These are phyloP conservation scores for Ruellia speciosa DNA, from an alignment of 305 asterid species.

Conservation along the genomic window DNA sequence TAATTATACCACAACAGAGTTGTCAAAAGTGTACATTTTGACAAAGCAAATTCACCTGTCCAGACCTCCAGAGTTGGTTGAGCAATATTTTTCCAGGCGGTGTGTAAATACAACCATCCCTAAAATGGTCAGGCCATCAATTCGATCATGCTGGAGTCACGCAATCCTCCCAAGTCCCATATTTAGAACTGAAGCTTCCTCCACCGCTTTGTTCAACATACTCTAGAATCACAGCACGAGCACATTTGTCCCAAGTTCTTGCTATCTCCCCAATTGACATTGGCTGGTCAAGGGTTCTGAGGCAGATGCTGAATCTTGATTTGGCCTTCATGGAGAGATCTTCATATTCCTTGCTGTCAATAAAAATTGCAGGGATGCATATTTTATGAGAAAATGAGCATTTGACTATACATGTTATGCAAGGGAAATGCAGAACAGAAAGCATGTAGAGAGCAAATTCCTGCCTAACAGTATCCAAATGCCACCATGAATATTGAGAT, in stretches of 20 bases:
- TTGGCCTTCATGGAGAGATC: conserved; percentile 72
- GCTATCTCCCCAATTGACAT: conserved; percentile 82
- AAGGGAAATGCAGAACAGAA: too few species aligned
- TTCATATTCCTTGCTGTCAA: conserved; percentile 73
- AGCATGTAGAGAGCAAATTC: too few species aligned
- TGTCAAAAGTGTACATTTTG: too few species aligned
- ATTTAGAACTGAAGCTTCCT: conserved; percentile 86
- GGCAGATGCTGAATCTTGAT: conserved; percentile 72
- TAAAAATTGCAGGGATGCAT: background rate
- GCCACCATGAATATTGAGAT: too few species aligned
- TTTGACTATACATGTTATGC: background rate
- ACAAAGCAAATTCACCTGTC: too few species aligned
- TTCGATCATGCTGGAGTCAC: conserved; percentile 35
- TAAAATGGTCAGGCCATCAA: background rate
- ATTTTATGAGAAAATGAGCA: background rate
- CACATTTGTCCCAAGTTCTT: conserved; percentile 84
- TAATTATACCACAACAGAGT: too few species aligned
- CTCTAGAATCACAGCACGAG: conserved; percentile 70
- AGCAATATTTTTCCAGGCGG: too few species aligned
- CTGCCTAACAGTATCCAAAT: too few species aligned
- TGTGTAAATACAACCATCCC: too few species aligned
- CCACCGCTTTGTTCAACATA: conserved; percentile 77
- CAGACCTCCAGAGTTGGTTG: too few species aligned
- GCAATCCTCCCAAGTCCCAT: conserved; percentile 84
- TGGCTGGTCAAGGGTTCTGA: conserved; percentile 68